Base-by-base conservation (phyloP, 2,329 filamentous ascomycete genomes). In the Chrysoporthe deuterocubensis region DNA sequence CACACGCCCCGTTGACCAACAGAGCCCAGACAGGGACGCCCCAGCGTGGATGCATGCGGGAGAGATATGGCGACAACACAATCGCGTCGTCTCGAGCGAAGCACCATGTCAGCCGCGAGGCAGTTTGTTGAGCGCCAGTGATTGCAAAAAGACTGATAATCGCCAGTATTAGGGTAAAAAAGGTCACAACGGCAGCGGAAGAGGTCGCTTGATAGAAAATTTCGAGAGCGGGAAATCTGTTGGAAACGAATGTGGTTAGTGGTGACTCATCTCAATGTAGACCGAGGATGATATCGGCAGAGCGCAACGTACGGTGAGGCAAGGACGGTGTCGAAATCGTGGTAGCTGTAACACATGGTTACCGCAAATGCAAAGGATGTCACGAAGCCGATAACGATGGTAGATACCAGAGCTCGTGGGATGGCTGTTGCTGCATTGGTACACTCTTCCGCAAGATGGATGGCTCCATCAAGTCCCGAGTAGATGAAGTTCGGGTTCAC, bases 371-470 rank as follows among this genome's bases (percentile, higher is more conserved):
- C 40, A 54, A 78, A 72, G 58, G 72, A 73, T 1, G 76, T 78
- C 37, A 76, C 62, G 43, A 79, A 79, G 2, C 77, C 77, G 18
- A 80, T 74, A 1, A 71, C 66, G 0, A 80, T 71, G 0, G 76
- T 77, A 1, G 73, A 72, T 43, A 79, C 64, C 14, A 81, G 71
- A 4, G 78, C 78, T 50, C 72, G 72, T 0, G 78, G 79, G 2
- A 80, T 75, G 3, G 73, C 73, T 1, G 66, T 72, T 9, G 72
- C 73, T 3, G 78, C 72, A 58, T 75, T 68, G 0, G 71, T 75
- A 37, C 76, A 76, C 58, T 81, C 79, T 68, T 81, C 79, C 1
- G 78, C 77, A 50, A 81, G 71, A 70, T 81, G 78, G 16, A 80
- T 73, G 14, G 77, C 75, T 0, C 75, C 76, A 61, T 81, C 78